These are phyloP conservation scores for Fusarium tanahbumbuense DNA, from an alignment of 2,329 filamentous ascomycete genomes.

Conservation along the genomic window DNA sequence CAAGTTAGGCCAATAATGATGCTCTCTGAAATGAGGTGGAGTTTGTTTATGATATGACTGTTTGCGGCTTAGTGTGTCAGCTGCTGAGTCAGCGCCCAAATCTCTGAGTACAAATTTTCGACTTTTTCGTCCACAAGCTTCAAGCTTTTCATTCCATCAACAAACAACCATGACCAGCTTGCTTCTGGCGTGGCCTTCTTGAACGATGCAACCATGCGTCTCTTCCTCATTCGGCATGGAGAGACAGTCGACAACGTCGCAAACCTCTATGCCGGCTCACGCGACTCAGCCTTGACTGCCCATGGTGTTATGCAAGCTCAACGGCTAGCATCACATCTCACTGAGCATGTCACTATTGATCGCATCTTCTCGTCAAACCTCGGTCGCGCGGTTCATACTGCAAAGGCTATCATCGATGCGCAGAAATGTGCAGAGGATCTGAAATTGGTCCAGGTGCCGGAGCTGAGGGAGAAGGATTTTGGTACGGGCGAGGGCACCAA, in stretches of 20 bases:
- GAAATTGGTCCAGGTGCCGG: conserved; percentile 44
- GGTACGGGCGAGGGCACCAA: conserved; percentile 75
- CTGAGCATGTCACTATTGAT: conserved; percentile 56
- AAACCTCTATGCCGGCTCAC: conserved; percentile 80
- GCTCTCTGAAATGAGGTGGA: conserved; percentile 1
- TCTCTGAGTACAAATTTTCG: conserved; percentile 30
- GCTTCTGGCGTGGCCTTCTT: conserved; percentile 32
- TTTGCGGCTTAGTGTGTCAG: not conserved
- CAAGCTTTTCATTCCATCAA: not conserved
- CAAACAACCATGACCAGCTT: conserved; percentile 40
- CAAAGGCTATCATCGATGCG: conserved; percentile 70
- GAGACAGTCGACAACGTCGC: conserved; percentile 93
- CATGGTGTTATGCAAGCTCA: conserved; percentile 85
- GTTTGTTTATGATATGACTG: not conserved
- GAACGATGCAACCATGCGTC: conserved; percentile 50
- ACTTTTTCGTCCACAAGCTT: conserved; percentile 27
- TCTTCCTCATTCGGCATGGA: conserved; percentile 86
- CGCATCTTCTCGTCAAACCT: conserved; percentile 83
- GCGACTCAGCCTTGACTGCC: conserved; percentile 82
- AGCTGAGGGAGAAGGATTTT: conserved; percentile 80
- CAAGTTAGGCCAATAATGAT: conserved; percentile 26
- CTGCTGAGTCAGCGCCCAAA: conserved; percentile 34
- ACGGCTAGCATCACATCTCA: conserved; percentile 74
- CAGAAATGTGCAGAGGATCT: conserved; percentile 53
- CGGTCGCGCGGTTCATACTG: conserved; percentile 78